phyloP scores from a whole-genome alignment of 208 protist species.

The Lotmaria passim region DNA sequence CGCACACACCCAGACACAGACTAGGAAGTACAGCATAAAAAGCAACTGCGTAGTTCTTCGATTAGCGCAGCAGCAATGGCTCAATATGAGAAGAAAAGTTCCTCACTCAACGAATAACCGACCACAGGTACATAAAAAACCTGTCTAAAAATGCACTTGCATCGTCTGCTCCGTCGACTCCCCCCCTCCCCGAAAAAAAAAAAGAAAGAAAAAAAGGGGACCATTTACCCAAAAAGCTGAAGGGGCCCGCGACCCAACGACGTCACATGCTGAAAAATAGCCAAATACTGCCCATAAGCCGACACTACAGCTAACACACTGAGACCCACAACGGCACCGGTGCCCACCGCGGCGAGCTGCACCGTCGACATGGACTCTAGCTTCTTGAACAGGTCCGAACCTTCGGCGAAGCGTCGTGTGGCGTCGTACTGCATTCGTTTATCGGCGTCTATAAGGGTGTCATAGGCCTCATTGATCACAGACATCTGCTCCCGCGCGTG shows the following conservation, averaged over 20 bases:
- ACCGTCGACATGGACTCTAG: conserved; percentile 44
- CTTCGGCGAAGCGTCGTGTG: conserved; percentile 31
- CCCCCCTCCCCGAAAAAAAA: no score
- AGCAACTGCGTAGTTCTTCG: no score
- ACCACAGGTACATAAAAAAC: no score
- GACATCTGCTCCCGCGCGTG: conserved; percentile 70
- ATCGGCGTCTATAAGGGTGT: conserved; percentile 60
- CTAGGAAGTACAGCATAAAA: no score
- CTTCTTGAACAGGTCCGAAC: conserved; percentile 36
- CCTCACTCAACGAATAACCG: no score
- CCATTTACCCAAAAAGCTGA: conserved; percentile 13
- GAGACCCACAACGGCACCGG: conserved; percentile 30
- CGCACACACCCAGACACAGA: no score
- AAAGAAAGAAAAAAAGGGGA: no score
- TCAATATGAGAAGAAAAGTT: no score
- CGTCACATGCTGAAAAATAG: conserved; percentile 50
- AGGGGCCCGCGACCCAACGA: conserved; percentile 27
- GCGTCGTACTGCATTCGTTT: conserved; percentile 75
- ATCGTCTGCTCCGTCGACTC: no score
- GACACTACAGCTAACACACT: conserved; percentile 21
- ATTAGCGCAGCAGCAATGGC: no score
- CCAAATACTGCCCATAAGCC: conserved; percentile 50
- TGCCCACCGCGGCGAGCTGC: conserved; percentile 28
- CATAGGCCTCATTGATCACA: conserved; percentile 82
- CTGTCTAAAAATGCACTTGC: no score